Evolutionary conservation across 495 filamentous ascomycete species (phyloP), one percentile per base, ranked within the genome.

Genomic region (Penicillium samsonianum): DNA sequence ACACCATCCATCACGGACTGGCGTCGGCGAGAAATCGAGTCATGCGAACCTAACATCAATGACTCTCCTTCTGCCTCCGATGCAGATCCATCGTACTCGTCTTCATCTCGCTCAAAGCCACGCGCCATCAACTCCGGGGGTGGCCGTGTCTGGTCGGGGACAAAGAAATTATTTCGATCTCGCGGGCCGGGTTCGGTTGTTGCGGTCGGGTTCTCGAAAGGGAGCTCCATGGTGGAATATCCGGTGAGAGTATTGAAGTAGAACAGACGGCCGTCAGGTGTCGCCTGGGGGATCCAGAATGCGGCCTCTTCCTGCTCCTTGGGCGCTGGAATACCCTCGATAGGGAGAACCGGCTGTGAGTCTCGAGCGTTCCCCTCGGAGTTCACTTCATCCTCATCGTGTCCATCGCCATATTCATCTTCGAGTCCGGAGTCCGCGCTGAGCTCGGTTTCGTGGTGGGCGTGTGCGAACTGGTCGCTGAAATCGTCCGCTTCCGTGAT

Each of bases 241-340:
- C 91, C 91, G 0, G 94, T 98, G 69, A 96, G 83, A 6, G 92
- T 97, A 65, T 98, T 98, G 80, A 95, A 98, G 68, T 97, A 98
- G 69, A 91, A 98, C n/a, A 98, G 73, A 53, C 90, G 83, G 47
- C 94, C 94, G 69, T 97, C 91, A 1, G 90, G 87, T 5, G 95
- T 98, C 14, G 92, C 95, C 70, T 98, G 94, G 3, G 95, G 95
- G 64, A 98, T 96, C 94, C 94, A 98, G 69, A 94, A 98, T 49
- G 92, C 91, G 47, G 94, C 90, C 66, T 96, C 87, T 61, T 95
- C 92, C 72, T 90, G 87, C 55, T 89, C 87, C 46, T 78, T 83
- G 28, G 78, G 74, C 30, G 83, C 82, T 1, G 78, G 79, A 1
- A 67, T 58, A 16, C 86, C 86, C 60, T 95, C 91, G 17, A 90